These are phyloP conservation scores for Phoenix roebelenii DNA, from an alignment of 176 grass and related monocot species.

Conservation along the genomic window DNA sequence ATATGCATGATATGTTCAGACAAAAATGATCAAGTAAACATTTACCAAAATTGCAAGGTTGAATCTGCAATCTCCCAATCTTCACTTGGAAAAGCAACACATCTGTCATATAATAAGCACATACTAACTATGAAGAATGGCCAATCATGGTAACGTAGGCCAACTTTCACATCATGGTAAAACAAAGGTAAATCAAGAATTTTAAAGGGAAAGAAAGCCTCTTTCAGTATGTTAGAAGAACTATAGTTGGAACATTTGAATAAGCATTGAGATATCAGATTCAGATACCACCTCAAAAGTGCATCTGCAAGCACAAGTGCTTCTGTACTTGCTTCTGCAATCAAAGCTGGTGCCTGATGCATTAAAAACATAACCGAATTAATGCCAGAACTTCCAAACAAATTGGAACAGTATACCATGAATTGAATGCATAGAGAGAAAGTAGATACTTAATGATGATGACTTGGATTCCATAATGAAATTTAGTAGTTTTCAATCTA, in stretches of 20 bases:
- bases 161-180: no score
- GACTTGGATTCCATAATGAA: no score
- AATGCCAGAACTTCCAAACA: no score
- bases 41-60: slow-evolving; percentile 94
- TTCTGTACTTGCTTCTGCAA: slow-evolving; percentile 64
- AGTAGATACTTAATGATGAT: no score
- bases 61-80: slow-evolving; percentile 95
- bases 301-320: slow-evolving; percentile 85
- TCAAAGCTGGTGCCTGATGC: slow-evolving; percentile 69
- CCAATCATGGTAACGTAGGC: no score
- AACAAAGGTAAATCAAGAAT: no score
- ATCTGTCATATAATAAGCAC: slow-evolving; percentile 38
- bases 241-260: slow-evolving; percentile 2
- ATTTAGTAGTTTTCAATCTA: no score
- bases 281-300: slow-evolving; percentile 65
- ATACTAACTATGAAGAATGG: no score
- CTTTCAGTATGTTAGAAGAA: no score
- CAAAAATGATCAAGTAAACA: slow-evolving; percentile 1
- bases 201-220: no score
- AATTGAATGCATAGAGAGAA: no score
- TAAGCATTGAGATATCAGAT: slow-evolving; percentile 40
- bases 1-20: slow-evolving; percentile 5
- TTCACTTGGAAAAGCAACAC: slow-evolving; percentile 61
- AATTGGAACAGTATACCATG: no score
- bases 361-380: slow-evolving; percentile 8